phyloP scores from a whole-genome alignment of 176 grass and related monocot species.

The Guadua angustifolia region DNA sequence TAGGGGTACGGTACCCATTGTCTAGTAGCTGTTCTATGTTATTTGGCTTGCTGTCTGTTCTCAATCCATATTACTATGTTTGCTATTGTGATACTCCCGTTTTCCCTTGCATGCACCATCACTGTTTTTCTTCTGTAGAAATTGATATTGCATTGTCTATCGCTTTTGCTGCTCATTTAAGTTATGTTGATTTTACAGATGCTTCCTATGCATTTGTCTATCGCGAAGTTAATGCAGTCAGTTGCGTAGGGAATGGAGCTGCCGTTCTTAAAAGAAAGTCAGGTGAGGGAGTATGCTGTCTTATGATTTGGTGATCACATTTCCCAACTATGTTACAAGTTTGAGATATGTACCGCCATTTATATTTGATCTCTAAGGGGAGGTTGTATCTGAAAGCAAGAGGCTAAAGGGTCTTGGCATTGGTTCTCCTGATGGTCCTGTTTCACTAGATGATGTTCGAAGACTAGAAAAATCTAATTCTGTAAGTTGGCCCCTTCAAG shows the following conservation, averaged over 20 bases:
- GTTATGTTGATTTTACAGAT: constrained; percentile 57
- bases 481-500: constrained; percentile 57
- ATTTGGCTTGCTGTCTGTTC: neutral
- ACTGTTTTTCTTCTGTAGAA: neutral
- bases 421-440: constrained; percentile 86
- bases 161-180: neutral
- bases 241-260: constrained; percentile 47
- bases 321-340: neutral
- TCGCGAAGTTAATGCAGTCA: constrained; percentile 61
- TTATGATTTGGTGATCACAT: constrained; percentile 19
- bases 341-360: constrained; percentile 14
- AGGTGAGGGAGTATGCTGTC: constrained; percentile 52
- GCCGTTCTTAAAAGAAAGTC: constrained; percentile 69
- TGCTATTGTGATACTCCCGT: neutral
- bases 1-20: constrained; percentile 12
- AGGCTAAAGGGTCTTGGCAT: constrained; percentile 94
- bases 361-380: constrained; percentile 54
- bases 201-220: constrained; percentile 91
- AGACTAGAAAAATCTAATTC: constrained; percentile 89
- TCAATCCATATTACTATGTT: neutral
- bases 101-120: neutral
- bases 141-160: neutral
- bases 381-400: constrained; percentile 68
- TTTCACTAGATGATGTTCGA: constrained; percentile 90
- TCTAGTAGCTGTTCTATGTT: neutral